A percentile compares a stretch with the other conserved stretches of the same genome.
Conservation (phyloP, 176 grass and related monocot genomes). For the Miscanthus lutarioriparius region DNA sequence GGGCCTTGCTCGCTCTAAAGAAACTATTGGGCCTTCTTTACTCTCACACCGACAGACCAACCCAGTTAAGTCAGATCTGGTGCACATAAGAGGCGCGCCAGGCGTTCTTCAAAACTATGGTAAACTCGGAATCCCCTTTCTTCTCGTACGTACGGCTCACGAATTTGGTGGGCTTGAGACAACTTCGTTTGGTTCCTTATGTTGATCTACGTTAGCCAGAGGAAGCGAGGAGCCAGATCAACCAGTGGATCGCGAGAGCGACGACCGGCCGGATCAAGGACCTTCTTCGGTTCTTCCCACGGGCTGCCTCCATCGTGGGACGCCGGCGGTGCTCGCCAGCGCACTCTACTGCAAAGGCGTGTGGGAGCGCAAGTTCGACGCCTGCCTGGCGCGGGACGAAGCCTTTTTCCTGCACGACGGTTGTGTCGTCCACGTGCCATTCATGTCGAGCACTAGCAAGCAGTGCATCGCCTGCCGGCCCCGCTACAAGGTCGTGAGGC, state of each 20-base stretch:
- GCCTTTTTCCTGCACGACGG: constrained; percentile 52
- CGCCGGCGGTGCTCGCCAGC: constrained; percentile 50
- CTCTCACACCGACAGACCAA: too few relatives aligned
- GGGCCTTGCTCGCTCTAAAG: too few relatives aligned
- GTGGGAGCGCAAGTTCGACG: constrained; percentile 63
- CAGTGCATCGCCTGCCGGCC: constrained; percentile 46
- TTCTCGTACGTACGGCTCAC: background rate
- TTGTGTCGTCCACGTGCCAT: constrained; percentile 35
- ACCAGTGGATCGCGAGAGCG: constrained; percentile 45
- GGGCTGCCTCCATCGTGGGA: background rate
- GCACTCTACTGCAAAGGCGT: constrained; percentile 81
- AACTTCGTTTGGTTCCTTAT: background rate
- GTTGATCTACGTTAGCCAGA: constrained; percentile 27
- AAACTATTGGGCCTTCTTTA: too few relatives aligned
- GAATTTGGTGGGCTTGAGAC: background rate
- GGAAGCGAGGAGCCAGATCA: constrained; percentile 51
- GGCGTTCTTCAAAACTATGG: constrained; percentile 48
- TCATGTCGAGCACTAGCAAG: constrained; percentile 46
- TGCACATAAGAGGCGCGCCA: constrained; percentile 33
- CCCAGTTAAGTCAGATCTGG: too few relatives aligned
- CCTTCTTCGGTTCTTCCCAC: constrained; percentile 46
- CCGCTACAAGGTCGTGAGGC: constrained; percentile 57
- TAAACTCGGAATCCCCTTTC: background rate
- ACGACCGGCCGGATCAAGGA: constrained; percentile 68
- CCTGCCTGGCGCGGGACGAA: constrained; percentile 17